Evolutionary conservation across 2,329 filamentous ascomycete species (phyloP), one percentile per base, ranked within the genome.

Genomic region (Fusarium praegraminearum): DNA sequence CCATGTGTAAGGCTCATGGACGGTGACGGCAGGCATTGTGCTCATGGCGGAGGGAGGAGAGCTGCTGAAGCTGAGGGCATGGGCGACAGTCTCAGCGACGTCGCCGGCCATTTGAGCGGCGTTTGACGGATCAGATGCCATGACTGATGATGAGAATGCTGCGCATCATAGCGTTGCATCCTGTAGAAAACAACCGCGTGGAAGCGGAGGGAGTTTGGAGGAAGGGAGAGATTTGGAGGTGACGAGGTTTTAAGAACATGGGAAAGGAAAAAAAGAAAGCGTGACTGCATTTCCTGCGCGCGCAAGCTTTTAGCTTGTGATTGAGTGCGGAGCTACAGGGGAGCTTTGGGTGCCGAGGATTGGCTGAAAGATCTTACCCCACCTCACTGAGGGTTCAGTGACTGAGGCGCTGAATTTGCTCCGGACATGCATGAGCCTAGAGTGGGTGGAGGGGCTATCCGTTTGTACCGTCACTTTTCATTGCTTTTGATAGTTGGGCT

Each of bases 1-100:
- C 87, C 87, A 90, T 44, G 87, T 85, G 18, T 80, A 81, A 5
- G 83, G 79, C 66, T 79, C 76, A 64, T 82, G 78, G 41, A 76
- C 74, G 64, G 78, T 76, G 44, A 77, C 77, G 65, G 79, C 50
- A 72, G 73, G 57, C 28, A 72, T 66, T n/a, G 74, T 73, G 70
- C 70, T 82, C 72, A 85, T 76, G 63, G 79, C 79, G 43, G 82
- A 79, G 28, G 80, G 76, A 8, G 78, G 70, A 33, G 78, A 73
- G 51, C 76, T 78, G 60, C 76, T 78, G 60, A 80, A 73, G 59
- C 76, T 78, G 60, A 80, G 73, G 53, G 75, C 73, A 50, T 69
- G 59, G 50, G 76, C 68, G 70, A 80, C 68, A 73, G 74, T 78
- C 63, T 76, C 70, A 52, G 79, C 71, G 72, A 79, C 70, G 70